phyloP scores from a whole-genome alignment of 2,329 filamentous ascomycete genomes.

The Mollisiaceae sp. region DNA sequence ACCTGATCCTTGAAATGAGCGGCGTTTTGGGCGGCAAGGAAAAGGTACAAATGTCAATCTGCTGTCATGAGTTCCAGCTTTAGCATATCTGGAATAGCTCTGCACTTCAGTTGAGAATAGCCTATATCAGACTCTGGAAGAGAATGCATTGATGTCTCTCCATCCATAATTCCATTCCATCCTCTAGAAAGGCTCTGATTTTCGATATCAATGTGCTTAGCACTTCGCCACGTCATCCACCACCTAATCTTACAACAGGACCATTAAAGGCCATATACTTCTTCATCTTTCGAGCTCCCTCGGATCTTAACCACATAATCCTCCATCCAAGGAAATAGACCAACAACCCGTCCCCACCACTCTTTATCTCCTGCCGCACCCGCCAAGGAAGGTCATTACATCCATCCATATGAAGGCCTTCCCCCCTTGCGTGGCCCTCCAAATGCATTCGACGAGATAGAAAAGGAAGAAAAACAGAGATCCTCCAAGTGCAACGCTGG shows the following conservation, averaged over 20 bases:
- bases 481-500: conserved; percentile 13
- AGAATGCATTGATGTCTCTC: conserved; percentile 5
- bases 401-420: not conserved
- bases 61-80: not conserved
- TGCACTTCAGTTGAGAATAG: not conserved
- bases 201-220: not conserved
- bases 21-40: conserved; percentile 8
- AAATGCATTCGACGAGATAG: conserved; percentile 6
- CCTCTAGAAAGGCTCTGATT: not conserved
- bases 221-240: not conserved
- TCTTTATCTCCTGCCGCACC: not conserved
- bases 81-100: not conserved
- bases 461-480: not conserved
- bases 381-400: not conserved
- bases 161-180: not conserved
- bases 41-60: not conserved
- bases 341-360: not conserved
- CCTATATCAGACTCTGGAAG: not conserved
- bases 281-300: not conserved
- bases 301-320: not conserved
- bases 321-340: conserved; percentile 11
- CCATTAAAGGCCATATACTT: not conserved
- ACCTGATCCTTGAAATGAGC: not conserved
- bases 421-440: not conserved
- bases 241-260: conserved; percentile 7